These are phyloP conservation scores for Aspergillus sp. DNA, from an alignment of 2,329 filamentous ascomycete species.

Conservation along the genomic window DNA sequence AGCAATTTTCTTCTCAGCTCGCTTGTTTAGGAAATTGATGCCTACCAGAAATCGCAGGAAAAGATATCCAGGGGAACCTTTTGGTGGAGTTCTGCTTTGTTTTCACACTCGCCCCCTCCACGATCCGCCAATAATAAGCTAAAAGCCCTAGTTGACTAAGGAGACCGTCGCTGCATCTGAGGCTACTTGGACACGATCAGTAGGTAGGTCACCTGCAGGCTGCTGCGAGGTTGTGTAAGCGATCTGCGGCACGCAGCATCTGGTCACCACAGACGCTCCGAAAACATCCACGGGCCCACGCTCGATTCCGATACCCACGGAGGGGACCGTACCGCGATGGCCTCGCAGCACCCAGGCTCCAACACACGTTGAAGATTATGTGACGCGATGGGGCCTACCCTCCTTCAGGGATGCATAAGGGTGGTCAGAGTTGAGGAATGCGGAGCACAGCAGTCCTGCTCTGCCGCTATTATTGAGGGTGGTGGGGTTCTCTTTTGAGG, in stretches of 20 bases:
- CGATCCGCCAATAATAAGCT: slow-evolving; percentile 9
- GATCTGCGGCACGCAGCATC: slow-evolving; percentile 18
- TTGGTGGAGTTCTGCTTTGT: not conserved
- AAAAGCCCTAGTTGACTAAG: slow-evolving; percentile 11
- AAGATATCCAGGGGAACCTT: slow-evolving; percentile 11
- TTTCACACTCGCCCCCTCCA: not conserved
- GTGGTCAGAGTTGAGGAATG: slow-evolving; percentile 6
- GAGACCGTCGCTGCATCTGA: slow-evolving; percentile 10
- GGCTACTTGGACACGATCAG: slow-evolving; percentile 15
- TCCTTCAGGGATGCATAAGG: slow-evolving; percentile 9
- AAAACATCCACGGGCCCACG: slow-evolving; percentile 6
- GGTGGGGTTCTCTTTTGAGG: slow-evolving; percentile 2
- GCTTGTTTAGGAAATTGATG: not conserved
- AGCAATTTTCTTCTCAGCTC: not conserved
- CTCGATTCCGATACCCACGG: not conserved
- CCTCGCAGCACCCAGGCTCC: not conserved
- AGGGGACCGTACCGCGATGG: not conserved
- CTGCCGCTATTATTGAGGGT: not conserved
- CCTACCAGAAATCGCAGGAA: slow-evolving; percentile 2
- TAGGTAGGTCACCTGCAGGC: slow-evolving; percentile 20
- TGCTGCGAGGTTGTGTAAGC: slow-evolving; percentile 16
- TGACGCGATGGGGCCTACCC: slow-evolving; percentile 1
- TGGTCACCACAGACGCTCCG: slow-evolving; percentile 13
- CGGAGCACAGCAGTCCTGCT: slow-evolving; percentile 9
- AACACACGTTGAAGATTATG: slow-evolving; percentile 1